Evolutionary conservation across 2,329 filamentous ascomycete genomes (phyloP), one percentile per base, ranked within the genome.

Genomic region (Fusarium phyllophilum): DNA sequence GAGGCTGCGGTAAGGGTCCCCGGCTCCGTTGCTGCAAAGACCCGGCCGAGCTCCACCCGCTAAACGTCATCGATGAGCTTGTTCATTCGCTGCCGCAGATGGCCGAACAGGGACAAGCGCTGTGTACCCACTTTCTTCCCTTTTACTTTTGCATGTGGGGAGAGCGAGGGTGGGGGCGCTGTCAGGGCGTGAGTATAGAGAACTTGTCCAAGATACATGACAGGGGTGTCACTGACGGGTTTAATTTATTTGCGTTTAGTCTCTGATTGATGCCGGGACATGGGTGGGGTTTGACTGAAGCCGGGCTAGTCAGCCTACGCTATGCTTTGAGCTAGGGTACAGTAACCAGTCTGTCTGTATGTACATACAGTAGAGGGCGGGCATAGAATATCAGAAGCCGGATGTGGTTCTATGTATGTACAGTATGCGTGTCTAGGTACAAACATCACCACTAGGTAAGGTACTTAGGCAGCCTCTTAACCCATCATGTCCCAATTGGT

Each of bases 21-120:
- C 75, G 60, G 72, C 69, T 63, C 62, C 72, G 70, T 64, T 66
- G n/a, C 67, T 70, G 56, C 51, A 55, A 72, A 63, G 69, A 72
- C 66, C 75, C 73, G 75, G 75, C 75, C 75, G 75, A 74, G 51
- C 68, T 60, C 75, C 75, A 72, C 70, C 51, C 59, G 20, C 20
- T 42, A 61, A 72, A 75, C 78, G 78, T 78, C 78, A 79, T 75
- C 45, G 59, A 63, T 45, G 68, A 66, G 70, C 66, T 69, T 75
- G 65, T 67, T 62, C 13, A 73, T 74, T 75, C 68, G 75, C 34
- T 75, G 71, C 38, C 44, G 36, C 60, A 56, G 45, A 63, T 41
- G 44, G 26, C 57, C 64, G 65, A 70, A 67, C 56, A 68, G 34
- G 62, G 68, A 68, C 52, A 68, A 72, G 57, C 62, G 56, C 42